Conservation (phyloP, 2,329 filamentous ascomycete species). For the Colletotrichum zoysiae region DNA sequence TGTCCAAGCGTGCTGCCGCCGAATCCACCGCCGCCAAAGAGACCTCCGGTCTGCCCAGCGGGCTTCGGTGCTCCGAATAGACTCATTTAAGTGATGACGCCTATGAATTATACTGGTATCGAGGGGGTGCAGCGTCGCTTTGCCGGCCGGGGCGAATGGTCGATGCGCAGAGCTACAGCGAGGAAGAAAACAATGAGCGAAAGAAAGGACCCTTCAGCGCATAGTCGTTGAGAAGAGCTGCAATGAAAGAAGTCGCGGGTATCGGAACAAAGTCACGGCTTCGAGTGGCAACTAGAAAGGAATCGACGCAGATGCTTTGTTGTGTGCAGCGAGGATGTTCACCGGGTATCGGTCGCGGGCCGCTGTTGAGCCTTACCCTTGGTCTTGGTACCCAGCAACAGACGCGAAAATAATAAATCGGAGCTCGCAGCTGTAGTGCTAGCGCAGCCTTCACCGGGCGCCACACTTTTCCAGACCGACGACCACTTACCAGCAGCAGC, state of each 20-base stretch:
- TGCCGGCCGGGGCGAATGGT: background rate
- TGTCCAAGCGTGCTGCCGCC: slow-evolving; percentile 48
- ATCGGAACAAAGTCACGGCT: slow-evolving; percentile 17
- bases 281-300: background rate
- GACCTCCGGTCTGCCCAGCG: slow-evolving; percentile 44
- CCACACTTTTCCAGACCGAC: slow-evolving; percentile 39
- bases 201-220: slow-evolving; percentile 19
- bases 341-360: slow-evolving; percentile 20
- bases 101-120: slow-evolving; percentile 9
- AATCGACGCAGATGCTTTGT: background rate
- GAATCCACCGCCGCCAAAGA: slow-evolving; percentile 50
- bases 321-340: background rate
- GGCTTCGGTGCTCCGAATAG: slow-evolving; percentile 58
- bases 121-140: background rate
- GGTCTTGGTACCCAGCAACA: slow-evolving; percentile 17
- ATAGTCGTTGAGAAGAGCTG: slow-evolving; percentile 9
- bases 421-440: slow-evolving; percentile 36
- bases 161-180: slow-evolving; percentile 27
- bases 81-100: slow-evolving; percentile 48
- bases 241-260: slow-evolving; percentile 19
- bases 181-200: slow-evolving; percentile 27
- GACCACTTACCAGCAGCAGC: background rate
- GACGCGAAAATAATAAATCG: slow-evolving; percentile 44
- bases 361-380: slow-evolving; percentile 31
- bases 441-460: slow-evolving; percentile 36